Evolutionary conservation across 164 flowering plant species (phyloP).

Genomic region (Annona squamosa): DNA sequence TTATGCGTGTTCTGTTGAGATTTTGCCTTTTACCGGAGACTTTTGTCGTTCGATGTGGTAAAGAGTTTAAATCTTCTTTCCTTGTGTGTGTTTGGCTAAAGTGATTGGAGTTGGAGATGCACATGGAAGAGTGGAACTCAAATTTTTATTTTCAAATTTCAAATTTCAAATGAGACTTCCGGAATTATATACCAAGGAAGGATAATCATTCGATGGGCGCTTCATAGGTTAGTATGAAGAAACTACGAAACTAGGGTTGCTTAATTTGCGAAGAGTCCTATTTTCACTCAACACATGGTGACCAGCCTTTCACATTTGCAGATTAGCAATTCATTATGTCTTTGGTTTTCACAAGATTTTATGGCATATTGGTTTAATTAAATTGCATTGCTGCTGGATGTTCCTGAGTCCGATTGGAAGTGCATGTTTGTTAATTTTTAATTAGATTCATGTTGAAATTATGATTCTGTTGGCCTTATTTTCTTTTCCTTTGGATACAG

Average conservation of each 20-base stretch:
- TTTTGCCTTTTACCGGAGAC: neutral
- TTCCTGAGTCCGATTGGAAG: neutral
- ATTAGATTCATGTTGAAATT: neutral
- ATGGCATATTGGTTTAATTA: neutral
- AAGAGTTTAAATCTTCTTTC: neutral
- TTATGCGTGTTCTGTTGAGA: neutral
- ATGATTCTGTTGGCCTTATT: neutral
- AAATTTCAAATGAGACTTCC: neutral
- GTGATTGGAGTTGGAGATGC: neutral
- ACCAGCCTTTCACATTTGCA: neutral
- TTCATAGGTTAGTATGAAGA: neutral
- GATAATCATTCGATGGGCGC: neutral
- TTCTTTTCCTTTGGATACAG: neutral
- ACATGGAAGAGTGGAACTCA: neutral
- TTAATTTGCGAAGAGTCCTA: neutral
- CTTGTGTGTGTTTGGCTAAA: neutral
- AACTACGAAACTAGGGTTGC: neutral
- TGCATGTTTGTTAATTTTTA: neutral
- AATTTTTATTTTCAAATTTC: too few species aligned
- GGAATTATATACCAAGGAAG: neutral
- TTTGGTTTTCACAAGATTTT: neutral
- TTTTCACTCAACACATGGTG: neutral
- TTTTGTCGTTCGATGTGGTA: neutral
- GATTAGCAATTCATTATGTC: neutral
- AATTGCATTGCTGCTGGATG: neutral